Percentiles rank a stretch among this genome's conserved stretches.
Evolutionary conservation across 352 stramenopile genomes (phyloP).

Genomic region (Phytophthora constricta): DNA sequence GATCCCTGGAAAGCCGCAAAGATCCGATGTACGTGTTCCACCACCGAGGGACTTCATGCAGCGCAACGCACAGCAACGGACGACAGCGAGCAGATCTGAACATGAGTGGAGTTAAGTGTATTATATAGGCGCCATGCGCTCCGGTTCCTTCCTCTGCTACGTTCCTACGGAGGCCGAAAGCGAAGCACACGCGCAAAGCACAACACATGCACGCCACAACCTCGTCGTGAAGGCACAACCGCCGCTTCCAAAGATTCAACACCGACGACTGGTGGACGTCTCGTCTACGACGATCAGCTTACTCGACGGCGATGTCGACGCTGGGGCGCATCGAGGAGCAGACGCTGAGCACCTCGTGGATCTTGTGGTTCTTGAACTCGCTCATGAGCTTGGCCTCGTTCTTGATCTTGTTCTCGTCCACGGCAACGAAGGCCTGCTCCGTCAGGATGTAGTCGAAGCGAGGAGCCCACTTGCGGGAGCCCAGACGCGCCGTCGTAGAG

Average conservation of each 20-base stretch:
- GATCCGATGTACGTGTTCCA: no score
- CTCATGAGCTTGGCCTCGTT: conserved; percentile 89
- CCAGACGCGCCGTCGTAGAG: conserved; percentile 98
- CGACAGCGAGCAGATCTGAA: no score
- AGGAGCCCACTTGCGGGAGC: conserved; percentile 97
- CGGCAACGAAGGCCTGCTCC: conserved; percentile 95
- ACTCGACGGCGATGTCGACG: conserved; percentile 94
- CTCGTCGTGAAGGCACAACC: conserved; percentile 12
- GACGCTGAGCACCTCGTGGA: conserved; percentile 96
- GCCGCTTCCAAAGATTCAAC: conserved; percentile 2
- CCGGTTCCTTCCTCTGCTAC: conserved; percentile 5
- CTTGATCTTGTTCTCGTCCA: conserved; percentile 94
- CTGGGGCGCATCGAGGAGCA: conserved; percentile 96
- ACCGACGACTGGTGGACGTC: conserved; percentile 6
- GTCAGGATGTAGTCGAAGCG: conserved; percentile 99
- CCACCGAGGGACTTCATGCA: no score
- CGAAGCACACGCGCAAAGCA: conserved; percentile 10
- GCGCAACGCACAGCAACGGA: no score
- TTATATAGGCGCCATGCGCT: conserved; percentile 22
- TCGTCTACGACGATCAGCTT: conserved; percentile 31
- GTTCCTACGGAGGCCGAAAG: conserved; percentile 6
- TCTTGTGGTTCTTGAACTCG: conserved; percentile 96
- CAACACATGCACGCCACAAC: conserved; percentile 20
- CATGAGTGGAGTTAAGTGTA: no score
- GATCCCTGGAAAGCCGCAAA: no score